A percentile compares a stretch with the other conserved stretches of the same genome.
These are phyloP conservation scores for Paxillus ammoniavirescens DNA, from an alignment of 768 basidiomycete genomes.

Conservation along the genomic window DNA sequence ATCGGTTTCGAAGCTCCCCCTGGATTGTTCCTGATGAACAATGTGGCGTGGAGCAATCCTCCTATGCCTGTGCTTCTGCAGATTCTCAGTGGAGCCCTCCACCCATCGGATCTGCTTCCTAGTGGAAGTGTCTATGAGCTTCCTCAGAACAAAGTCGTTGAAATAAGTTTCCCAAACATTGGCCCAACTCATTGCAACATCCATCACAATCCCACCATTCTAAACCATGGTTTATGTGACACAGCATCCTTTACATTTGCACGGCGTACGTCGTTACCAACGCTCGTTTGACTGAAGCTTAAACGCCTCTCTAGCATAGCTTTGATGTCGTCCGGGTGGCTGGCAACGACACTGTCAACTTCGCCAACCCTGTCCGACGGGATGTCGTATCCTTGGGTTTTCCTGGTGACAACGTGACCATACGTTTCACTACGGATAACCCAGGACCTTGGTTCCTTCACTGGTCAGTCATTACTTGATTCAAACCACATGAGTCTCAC, in stretches of 20 bases:
- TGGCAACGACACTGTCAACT: slow-evolving; percentile 30
- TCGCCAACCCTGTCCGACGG: slow-evolving; percentile 35
- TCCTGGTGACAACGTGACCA: slow-evolving; percentile 44
- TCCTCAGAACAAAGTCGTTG: slow-evolving; percentile 43
- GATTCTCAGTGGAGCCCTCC: slow-evolving; percentile 51
- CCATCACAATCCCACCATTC: background rate
- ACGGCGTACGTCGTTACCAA: slow-evolving; percentile 32
- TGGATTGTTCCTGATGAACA: slow-evolving; percentile 23
- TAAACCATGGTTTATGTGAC: background rate
- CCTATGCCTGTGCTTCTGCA: slow-evolving; percentile 55
- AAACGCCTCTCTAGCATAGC: slow-evolving; percentile 22
- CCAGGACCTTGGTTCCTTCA: slow-evolving; percentile 61
- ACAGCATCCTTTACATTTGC: slow-evolving; percentile 41
- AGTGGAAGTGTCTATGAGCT: slow-evolving; percentile 46
- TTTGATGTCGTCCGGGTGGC: slow-evolving; percentile 38
- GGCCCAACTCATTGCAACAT: slow-evolving; percentile 13
- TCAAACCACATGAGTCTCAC: background rate
- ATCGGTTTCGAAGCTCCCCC: slow-evolving; percentile 13
- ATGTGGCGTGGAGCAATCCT: slow-evolving; percentile 36
- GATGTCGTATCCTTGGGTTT: slow-evolving; percentile 32
- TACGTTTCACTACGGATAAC: slow-evolving; percentile 66
- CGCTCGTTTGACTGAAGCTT: background rate
- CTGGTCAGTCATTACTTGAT: slow-evolving; percentile 24
- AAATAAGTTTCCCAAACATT: slow-evolving; percentile 44
- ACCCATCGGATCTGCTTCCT: slow-evolving; percentile 48